Evolutionary conservation across 176 grass and related monocot genomes (phyloP), one percentile per base, ranked within the genome.

Genomic region (Zea luxurians): DNA sequence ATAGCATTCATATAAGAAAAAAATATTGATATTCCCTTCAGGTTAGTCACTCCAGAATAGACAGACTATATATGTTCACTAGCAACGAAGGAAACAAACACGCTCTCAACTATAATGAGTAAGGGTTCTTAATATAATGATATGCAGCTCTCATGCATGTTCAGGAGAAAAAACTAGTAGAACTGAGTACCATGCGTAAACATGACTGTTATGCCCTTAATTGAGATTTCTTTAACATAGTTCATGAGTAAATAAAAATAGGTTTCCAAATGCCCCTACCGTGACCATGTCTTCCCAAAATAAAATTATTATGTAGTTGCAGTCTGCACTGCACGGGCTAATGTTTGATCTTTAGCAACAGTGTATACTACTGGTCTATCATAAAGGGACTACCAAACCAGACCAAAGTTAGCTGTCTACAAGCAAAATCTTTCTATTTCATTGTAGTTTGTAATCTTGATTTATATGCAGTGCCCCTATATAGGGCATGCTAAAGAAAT

Each of bases 371-470:
- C 3, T 78, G 37, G 18, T 48, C 7, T 17, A 34, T 2, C 8
- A 1, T 7, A 78, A 12, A 52, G 5, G 37, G 12, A 53, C 37
- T 42, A 60, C n/a, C 54, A 12, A 12, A 62, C 37, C 15, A 13
- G 21, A 64, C 54, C 6, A 16, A 16, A 38, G 61, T 13, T 52
- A 86, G 4, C 69, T 81, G 17, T 62, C n/a, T 45, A 78, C 3
- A 76, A 55, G 10, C 10, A 72, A 71, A 41, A 70, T 44, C 9
- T 37, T 2, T 27, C 27, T 2, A 71, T 80, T 71, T 44, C 20
- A 35, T 58, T 34, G 43, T 7, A 68, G 20, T 17, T 69, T 18
- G 10, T 49, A 1, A 36, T 48, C 44, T 38, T 17, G 55, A 17
- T 12, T 76, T 40, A 52, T 78, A 43, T 5, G 62, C 20, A 66